Evolutionary conservation across 164 flowering plant species (phyloP), one percentile per base, ranked within the genome.

Genomic region (Nymphaea thermarum): DNA sequence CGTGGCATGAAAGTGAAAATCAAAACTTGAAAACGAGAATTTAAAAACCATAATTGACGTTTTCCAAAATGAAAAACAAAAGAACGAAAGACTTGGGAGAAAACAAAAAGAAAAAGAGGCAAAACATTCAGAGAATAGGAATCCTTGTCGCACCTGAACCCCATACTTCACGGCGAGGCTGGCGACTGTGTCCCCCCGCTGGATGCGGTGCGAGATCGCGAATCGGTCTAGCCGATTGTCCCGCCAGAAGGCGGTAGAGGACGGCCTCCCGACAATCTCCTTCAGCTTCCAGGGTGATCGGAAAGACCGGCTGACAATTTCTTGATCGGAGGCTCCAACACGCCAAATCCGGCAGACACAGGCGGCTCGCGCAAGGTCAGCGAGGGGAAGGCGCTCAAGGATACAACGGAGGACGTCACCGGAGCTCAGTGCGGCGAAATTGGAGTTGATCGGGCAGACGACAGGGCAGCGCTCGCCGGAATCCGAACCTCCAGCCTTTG

Each of bases 111-210:
- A 51, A 51, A 8, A 10, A 8, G 14, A 51, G 57, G 57, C 0
- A 15, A 8, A 51, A 51, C 14, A 8, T 51, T 51, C 7, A 59
- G 60, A 25, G 68, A 47, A 60, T 62, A 51, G 57, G 57, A 15
- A 51, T 51, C 0, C 12, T 15, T 10, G 14, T 51, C 57, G 63
- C 6, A 93, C 97, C 95, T 93, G 98, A 71, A 91, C 97, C 7
- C 87, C 82, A 73, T 91, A 93, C 76, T 87, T 91, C 36, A 93
- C 90, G 16, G 97, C 98, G 43, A 93, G 97, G 69, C 96, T 80
- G 12, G 96, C 84, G n/a, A 93, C 81, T 62, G 83, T 74, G 53
- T 90, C 98, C 0, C 89, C 87, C 1, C 86, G 78, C 2, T 70
- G 63, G 36, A 93, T 65, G 36, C 81, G 82, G 67, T 91, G 97